Evolutionary conservation across 148 eudicot species (phyloP).

Genomic region (Chenopodium suecicum): DNA sequence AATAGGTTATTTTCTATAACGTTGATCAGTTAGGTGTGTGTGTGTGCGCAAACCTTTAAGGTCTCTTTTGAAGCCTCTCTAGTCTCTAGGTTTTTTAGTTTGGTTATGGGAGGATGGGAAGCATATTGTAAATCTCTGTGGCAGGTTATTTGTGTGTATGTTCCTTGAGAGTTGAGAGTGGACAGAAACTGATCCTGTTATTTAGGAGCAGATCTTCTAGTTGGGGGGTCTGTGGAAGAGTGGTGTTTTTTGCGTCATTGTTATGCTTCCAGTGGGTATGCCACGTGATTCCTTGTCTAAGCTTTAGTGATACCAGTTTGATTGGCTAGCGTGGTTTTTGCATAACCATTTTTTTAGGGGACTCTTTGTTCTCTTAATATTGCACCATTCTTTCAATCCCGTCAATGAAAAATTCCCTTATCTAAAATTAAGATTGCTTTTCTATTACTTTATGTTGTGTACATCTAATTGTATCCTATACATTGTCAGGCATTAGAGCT

Average conservation of each 20-base stretch:
- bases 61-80: neutral
- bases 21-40: neutral
- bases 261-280: neutral
- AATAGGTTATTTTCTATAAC: no score
- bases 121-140: neutral
- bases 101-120: neutral
- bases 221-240: neutral
- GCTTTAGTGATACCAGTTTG: neutral
- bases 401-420: neutral
- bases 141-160: neutral
- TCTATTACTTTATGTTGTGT: neutral
- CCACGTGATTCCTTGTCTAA: neutral
- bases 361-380: neutral
- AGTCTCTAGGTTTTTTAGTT: neutral
- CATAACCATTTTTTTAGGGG: neutral
- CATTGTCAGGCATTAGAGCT: slow-evolving; percentile 68
- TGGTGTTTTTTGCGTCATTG: neutral
- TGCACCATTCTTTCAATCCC: neutral
- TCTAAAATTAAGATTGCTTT: neutral
- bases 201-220: neutral
- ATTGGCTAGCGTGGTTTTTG: neutral
- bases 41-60: neutral
- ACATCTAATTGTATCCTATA: slow-evolving; percentile 5
- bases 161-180: neutral
- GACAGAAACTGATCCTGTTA: neutral